Conservation (phyloP, 1,139 yeast species). For the Debaryomycetaceae sp. region DNA sequence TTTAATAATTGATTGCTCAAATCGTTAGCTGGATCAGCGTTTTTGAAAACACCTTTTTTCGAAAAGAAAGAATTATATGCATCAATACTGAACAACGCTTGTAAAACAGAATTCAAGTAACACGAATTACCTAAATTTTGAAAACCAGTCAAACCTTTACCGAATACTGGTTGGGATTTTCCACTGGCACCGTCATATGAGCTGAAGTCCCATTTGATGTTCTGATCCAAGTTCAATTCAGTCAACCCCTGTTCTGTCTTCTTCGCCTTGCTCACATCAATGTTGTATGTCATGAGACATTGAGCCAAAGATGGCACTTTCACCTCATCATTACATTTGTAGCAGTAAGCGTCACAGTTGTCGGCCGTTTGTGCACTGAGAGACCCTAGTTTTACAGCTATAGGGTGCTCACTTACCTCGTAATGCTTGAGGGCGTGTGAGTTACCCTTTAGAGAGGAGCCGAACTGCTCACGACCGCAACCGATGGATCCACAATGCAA, state of each 20-base stretch:
- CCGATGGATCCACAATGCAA: slow-evolving; percentile 86
- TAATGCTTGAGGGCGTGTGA: slow-evolving; percentile 84
- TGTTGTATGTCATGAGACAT: slow-evolving; percentile 59
- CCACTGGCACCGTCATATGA: slow-evolving; percentile 74
- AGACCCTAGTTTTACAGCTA: slow-evolving; percentile 90
- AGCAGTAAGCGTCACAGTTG: slow-evolving; percentile 78
- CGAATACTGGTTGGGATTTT: slow-evolving; percentile 60
- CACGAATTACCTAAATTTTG: slow-evolving; percentile 92
- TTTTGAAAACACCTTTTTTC: slow-evolving; percentile 23
- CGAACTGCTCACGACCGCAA: slow-evolving; percentile 90
- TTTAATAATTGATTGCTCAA: slow-evolving; percentile 71
- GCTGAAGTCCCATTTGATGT: slow-evolving; percentile 87
- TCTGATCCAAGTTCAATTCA: slow-evolving; percentile 89
- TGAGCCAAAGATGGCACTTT: slow-evolving; percentile 59
- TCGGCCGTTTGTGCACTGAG: slow-evolving; percentile 58
- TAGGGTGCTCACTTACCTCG: slow-evolving; percentile 55
- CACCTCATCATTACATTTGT: slow-evolving; percentile 84
- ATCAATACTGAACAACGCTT: slow-evolving; percentile 47
- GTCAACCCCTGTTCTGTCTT: slow-evolving; percentile 84
- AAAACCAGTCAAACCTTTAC: slow-evolving; percentile 72
- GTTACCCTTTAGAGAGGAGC: slow-evolving; percentile 81
- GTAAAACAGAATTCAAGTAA: slow-evolving; percentile 79
- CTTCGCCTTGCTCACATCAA: slow-evolving; percentile 52
- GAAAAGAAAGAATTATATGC: slow-evolving; percentile 38
- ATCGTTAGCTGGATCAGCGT: slow-evolving; percentile 58